Evolutionary conservation across 2,329 filamentous ascomycete species (phyloP), one percentile per base, ranked within the genome.

Genomic region (Fusarium decemcellulare): DNA sequence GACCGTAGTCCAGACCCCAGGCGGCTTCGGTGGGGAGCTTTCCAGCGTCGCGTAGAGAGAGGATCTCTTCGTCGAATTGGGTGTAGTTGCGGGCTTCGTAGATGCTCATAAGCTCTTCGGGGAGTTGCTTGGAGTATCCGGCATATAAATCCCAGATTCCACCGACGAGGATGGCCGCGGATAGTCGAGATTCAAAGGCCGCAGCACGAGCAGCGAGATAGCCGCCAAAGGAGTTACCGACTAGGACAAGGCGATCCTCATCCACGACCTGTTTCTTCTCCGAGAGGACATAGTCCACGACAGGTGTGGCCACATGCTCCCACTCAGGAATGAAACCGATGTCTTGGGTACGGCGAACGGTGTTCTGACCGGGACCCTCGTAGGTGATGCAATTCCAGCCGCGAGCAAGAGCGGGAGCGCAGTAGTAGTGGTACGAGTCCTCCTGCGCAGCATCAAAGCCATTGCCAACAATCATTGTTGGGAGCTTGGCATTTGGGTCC

Each of bases 401-500:
- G 0, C 63, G 68, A 1, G 47, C 53, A 2, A 70, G 39, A 2
- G 67, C 68, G 0, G 64, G 59, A 1, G 50, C 68, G 2, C 55
- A 60, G 2, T 65, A 12, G 4, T 29, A 54, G 1, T 61, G 46
- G 4, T 68, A 71, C 1, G 61, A 2, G 5, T 70, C 68, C 12
- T 70, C 68, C n/a, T 71, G 67, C 1, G 68, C 64, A 12, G 59
- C 61, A 6, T 70, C 68, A 4, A 56, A 70, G 1, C 68, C 68
- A 14, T 71, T 51, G 0, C 53, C 61, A 1, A 70, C 15, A 6
- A 70, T 54, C 3, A 70, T 11, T 0, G 68, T 71, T 0, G 67
- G 68, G 0, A 40, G 43, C 12, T 62, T 47, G 53, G 23, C 61
- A n/a, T 57, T 44, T 12, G 36, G 12, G 1, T 27, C 40, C 5